These are phyloP conservation scores for Penicillium cinerascens DNA, from an alignment of 495 filamentous ascomycete genomes.

Conservation along the genomic window DNA sequence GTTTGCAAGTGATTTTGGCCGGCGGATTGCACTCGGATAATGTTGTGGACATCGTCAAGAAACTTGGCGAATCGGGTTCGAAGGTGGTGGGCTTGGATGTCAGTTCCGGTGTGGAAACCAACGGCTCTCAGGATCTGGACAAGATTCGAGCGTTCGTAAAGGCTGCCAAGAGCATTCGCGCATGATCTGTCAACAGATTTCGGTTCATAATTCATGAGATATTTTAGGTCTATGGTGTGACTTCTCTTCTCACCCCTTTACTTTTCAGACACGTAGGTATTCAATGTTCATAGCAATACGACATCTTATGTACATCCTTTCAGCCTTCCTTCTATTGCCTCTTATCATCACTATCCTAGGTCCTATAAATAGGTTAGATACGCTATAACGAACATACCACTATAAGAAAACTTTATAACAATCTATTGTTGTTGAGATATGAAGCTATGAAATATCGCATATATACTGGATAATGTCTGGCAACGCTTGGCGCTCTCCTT, in stretches of 20 bases:
- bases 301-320: neutral
- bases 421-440: too few species aligned
- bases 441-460: too few species aligned
- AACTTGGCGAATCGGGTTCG: slow-evolving; percentile 49
- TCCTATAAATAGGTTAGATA: too few species aligned
- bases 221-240: slow-evolving; percentile 2
- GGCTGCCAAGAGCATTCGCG: slow-evolving; percentile 56
- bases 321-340: too few species aligned
- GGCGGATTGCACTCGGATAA: slow-evolving; percentile 79
- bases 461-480: too few species aligned
- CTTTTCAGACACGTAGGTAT: neutral
- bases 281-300: slow-evolving; percentile 6
- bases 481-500: too few species aligned
- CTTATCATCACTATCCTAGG: too few species aligned
- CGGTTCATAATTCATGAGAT: neutral
- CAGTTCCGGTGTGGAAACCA: slow-evolving; percentile 85
- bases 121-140: slow-evolving; percentile 74
- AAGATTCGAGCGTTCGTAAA: slow-evolving; percentile 81
- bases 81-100: slow-evolving; percentile 84
- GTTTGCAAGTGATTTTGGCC: slow-evolving; percentile 70
- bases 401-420: too few species aligned
- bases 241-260: slow-evolving; percentile 10
- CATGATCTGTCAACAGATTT: slow-evolving; percentile 14
- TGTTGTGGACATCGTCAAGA: slow-evolving; percentile 58
- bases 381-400: too few species aligned